phyloP scores from a whole-genome alignment of 1,284 basidiomycete species.

The Cryptococcus sp. region DNA sequence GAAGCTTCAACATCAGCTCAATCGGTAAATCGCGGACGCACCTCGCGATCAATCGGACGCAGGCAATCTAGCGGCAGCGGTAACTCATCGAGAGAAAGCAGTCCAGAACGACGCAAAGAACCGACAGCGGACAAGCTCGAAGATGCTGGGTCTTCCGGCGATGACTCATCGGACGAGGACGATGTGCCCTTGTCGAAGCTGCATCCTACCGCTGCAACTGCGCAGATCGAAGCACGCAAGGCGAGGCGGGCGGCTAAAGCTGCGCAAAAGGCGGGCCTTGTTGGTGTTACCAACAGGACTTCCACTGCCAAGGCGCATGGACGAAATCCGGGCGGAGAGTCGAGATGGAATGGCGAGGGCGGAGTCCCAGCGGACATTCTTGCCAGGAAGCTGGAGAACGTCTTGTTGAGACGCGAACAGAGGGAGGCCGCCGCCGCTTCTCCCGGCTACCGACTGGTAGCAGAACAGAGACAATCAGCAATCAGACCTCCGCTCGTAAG shows the following conservation, averaged over 20 bases:
- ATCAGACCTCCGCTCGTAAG: not conserved
- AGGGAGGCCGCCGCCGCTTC: constrained; percentile 3
- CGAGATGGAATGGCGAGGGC: constrained; percentile 49
- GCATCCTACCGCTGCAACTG: constrained; percentile 41
- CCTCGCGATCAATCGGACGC: not conserved
- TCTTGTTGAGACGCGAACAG: constrained; percentile 14
- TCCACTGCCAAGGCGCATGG: constrained; percentile 9
- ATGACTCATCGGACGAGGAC: constrained; percentile 32
- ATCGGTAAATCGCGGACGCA: not conserved
- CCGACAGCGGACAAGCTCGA: constrained; percentile 3
- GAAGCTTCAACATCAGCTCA: constrained; percentile 10
- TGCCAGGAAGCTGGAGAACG: constrained; percentile 29
- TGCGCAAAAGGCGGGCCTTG: constrained; percentile 3
- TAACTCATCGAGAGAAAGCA: constrained; percentile 11
- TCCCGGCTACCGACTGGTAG: no score
- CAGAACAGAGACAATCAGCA: not conserved
- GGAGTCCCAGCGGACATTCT: constrained; percentile 45
- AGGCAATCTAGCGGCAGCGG: constrained; percentile 11
- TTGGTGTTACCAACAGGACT: not conserved
- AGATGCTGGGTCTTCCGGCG: constrained; percentile 8
- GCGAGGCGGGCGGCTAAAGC: constrained; percentile 9
- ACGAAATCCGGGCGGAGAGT: constrained; percentile 35
- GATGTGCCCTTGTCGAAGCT: constrained; percentile 45
- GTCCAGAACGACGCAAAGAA: constrained; percentile 8
- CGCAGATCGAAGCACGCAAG: constrained; percentile 28